Percentiles rank a stretch among this genome's conserved stretches.
These are phyloP conservation scores for Aureobasidium pullulans DNA, from an alignment of 2,329 filamentous ascomycete species.

Conservation along the genomic window DNA sequence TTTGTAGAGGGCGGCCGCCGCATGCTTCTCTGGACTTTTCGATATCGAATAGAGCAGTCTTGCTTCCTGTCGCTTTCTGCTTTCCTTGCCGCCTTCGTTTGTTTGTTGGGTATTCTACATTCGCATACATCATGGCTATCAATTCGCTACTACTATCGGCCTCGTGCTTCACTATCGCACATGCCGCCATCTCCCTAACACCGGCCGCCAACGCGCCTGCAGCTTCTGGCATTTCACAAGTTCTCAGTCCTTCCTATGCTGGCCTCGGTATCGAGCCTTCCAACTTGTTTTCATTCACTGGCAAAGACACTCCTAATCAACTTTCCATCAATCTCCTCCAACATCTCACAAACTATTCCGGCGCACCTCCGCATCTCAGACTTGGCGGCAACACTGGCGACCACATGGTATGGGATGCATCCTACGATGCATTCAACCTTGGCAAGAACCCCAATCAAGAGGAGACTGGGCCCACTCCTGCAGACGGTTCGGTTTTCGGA, in stretches of 20 bases:
- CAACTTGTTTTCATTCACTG: conserved; percentile 46
- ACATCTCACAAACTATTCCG: conserved; percentile 43
- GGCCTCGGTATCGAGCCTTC: conserved; percentile 48
- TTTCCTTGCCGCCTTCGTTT: conserved; percentile 1
- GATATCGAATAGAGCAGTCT: conserved; percentile 3
- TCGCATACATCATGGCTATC: conserved; percentile 11
- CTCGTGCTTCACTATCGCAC: conserved; percentile 3
- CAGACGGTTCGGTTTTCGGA: conserved; percentile 41
- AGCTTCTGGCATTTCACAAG: conserved; percentile 26
- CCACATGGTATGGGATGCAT: conserved; percentile 39
- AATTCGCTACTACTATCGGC: conserved; percentile 9
- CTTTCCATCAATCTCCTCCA: conserved; percentile 42
- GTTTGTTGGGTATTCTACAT: conserved; percentile 3
- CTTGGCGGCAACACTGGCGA: conserved; percentile 47
- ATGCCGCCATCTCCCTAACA: conserved; percentile 25
- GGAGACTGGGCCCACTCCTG: conserved; percentile 34
- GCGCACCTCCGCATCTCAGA: conserved; percentile 42
- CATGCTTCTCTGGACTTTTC: neutral
- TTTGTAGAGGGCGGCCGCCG: neutral
- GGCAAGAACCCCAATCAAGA: conserved; percentile 28
- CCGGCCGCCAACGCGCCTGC: conserved; percentile 23
- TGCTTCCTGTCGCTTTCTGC: conserved; percentile 7
- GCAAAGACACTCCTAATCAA: conserved; percentile 34
- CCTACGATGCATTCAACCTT: conserved; percentile 28
- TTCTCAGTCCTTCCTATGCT: conserved; percentile 38